Evolutionary conservation across 169 alveolate species (phyloP), one percentile per base, ranked within the genome.

Genomic region (Eimeria brunetti): DNA sequence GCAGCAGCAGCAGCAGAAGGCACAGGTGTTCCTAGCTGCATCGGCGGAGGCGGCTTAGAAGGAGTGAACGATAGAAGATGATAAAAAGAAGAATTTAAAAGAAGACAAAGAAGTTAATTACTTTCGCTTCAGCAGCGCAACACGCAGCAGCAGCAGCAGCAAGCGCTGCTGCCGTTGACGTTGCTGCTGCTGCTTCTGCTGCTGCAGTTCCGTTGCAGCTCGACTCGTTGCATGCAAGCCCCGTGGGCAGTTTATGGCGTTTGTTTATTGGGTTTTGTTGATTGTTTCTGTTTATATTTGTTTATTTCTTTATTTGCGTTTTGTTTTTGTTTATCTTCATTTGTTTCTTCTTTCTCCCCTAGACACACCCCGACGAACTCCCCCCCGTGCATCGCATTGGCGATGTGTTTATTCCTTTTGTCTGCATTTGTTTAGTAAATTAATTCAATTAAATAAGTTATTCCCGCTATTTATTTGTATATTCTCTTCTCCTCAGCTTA

Each of bases 101-200:
- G 27, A 38, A 11, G 22, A 14, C 49, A 71, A 44, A 36, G 6
- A 44, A 22, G 76, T 22, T 33, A 18, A 12, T 67, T n/a, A 8
- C 36, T 67, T 18, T 22, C n/a, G 27, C 76, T 67, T 8, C 76
- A 18, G 76, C 76, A 33, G 76, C 76, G 8, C 7, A 30, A 4
- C 30, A 30, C 4, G 58, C 33, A 33, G 36, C 85, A 44, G 56
- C 85, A 75, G 53, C 85, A 20, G 85, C 30, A 22, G 56, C 85
- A 27, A 58, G 60, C 7, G 85, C 85, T 75, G 85, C 58, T 44
- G 53, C 85, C 22, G 53, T 58, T 75, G 53, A 56, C 14, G 58
- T 30, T 75, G 80, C 80, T 69, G 41, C 80, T 41, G 62, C 85
- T 41, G 85, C 85, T 75, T 56, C 44, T 75, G 56, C 24, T 75